Evolutionary conservation across 257 asterid species (phyloP), one percentile per base, ranked within the genome.

Genomic region (Penstemon barbatus): DNA sequence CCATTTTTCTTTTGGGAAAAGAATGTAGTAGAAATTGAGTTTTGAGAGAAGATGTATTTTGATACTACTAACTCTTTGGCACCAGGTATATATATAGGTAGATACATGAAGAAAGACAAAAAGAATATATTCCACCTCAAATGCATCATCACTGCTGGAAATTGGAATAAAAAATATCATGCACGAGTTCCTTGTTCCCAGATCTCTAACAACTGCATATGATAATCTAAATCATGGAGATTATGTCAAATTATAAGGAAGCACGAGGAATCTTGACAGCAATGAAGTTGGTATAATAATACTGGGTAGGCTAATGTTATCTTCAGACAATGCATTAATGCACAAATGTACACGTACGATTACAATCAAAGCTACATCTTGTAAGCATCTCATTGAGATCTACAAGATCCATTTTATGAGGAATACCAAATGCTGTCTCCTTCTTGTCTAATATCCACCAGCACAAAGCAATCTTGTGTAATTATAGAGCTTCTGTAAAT

Each of bases 1-100:
- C 71, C 78, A 71, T 74, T 18, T 61, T 72, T 71, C 19, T 45
- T 39, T 5, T 46, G 3, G 3, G 40, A 57, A 58, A 53, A 37
- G 53, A 39, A 13, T 56, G 50, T 57, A 42, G 39, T 70, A 39
- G 4, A 48, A 7, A 1, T 41, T 18, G 40, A 8, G 18, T 4
- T 3, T 56, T 6, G 48, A 55, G 57, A 43, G 18, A 8, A 33
- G 39, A 25, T 54, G 60, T 58, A 18, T 64, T 51, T 49, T 55
- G 61, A 0, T 76, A 61, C 64, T 6, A 39, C 18, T 8, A n/a
- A 51, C 43, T 48, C 39, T 3, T 8, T 38, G 69, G 40, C 39
- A 43, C 40, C 41, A 45, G 18, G 9, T 48, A 44, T 61, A 57
- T 61, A 63, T 70, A 62, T 54, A 71, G 13, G 11, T 9, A 42